Conservation (phyloP, 441 rosid genomes). For the Populus tomentosa region DNA sequence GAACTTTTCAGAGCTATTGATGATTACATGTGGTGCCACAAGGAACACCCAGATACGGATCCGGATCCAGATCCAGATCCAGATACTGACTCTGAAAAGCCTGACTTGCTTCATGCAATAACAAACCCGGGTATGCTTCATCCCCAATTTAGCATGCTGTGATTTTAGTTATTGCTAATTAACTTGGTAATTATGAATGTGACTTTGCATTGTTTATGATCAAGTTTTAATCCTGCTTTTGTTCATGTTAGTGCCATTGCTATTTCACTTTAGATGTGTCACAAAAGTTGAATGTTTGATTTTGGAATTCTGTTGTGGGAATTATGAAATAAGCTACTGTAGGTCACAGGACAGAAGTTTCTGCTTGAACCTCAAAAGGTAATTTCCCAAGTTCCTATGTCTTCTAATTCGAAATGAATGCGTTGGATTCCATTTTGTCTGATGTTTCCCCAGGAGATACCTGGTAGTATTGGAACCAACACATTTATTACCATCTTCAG, state of each 20-base stretch:
- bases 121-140: conserved; percentile 39
- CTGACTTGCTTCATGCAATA: conserved; percentile 26
- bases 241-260: background rate
- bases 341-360: background rate
- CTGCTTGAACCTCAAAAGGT: background rate
- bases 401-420: background rate
- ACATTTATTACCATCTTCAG: background rate
- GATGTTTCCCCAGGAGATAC: background rate
- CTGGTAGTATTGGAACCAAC: background rate
- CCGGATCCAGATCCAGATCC: conserved; percentile 44
- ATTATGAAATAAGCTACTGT: background rate
- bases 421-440: background rate
- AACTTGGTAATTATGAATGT: background rate
- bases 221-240: background rate
- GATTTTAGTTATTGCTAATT: background rate
- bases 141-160: background rate
- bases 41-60: conserved; percentile 30
- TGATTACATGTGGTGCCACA: conserved; percentile 37
- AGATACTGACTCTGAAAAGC: conserved; percentile 36
- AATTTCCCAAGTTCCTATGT: background rate
- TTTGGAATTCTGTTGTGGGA: background rate
- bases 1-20: conserved; percentile 49
- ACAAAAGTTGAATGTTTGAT: background rate
- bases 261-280: background rate
- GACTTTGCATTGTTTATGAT: background rate